These are phyloP conservation scores for Wickerhamomyces mucosus DNA, from an alignment of 805 yeast species.

Conservation along the genomic window DNA sequence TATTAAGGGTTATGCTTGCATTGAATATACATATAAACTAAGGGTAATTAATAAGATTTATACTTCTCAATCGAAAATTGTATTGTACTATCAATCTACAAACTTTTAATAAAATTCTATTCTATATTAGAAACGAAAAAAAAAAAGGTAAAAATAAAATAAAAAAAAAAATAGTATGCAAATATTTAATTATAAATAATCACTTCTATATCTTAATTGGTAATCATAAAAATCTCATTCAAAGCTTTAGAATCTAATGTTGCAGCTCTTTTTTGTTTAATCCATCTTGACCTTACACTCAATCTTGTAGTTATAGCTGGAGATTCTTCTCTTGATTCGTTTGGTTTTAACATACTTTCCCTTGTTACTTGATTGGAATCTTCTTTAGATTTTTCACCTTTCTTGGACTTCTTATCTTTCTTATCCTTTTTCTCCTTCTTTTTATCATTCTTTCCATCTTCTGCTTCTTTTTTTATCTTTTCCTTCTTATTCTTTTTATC, in stretches of 20 bases:
- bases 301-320: constrained; percentile 42
- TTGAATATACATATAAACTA: too few relatives aligned
- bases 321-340: constrained; percentile 20
- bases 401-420: constrained; percentile 20
- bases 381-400: constrained; percentile 21
- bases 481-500: constrained; percentile 19
- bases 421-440: constrained; percentile 23
- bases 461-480: constrained; percentile 18
- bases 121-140: too few relatives aligned
- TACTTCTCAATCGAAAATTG: too few relatives aligned
- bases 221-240: constrained; percentile 88
- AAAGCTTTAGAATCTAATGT: constrained; percentile 82
- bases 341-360: constrained; percentile 33
- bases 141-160: too few relatives aligned
- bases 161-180: too few relatives aligned
- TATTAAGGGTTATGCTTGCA: too few relatives aligned
- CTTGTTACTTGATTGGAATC: constrained; percentile 26
- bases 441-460: constrained; percentile 20
- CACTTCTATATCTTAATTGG: constrained; percentile 32
- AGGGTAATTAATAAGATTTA: too few relatives aligned
- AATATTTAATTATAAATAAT: too few relatives aligned
- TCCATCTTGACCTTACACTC: constrained; percentile 79
- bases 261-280: constrained; percentile 84
- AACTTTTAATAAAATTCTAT: too few relatives aligned
- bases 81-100: too few relatives aligned